Evolutionary conservation across 768 basidiomycete species (phyloP), one percentile per base, ranked within the genome.

Genomic region (Dioszegia crocea): DNA sequence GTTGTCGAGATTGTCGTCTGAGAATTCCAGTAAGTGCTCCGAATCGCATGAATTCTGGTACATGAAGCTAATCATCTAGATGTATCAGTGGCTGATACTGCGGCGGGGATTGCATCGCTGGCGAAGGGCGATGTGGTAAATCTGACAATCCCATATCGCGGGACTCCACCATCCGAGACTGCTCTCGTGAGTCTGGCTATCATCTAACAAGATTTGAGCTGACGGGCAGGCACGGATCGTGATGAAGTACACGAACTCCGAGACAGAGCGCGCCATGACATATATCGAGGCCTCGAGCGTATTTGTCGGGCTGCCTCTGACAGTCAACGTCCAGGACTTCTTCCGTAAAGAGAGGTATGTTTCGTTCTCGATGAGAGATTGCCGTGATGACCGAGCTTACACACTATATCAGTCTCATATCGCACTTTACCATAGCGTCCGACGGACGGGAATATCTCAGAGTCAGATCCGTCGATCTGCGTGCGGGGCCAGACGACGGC

Each of bases 281-380:
- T 69, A 55, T 31, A 60, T 63, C 24, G 64, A 68, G 39, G 57
- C 47, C 10, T 62, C 65, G 53, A 60, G 16, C 24, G 49, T 74
- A 3, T 80, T 82, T 14, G 85, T 87, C 6, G 82, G 87, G 0
- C 80, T 97, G 3, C 93, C 94, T 0, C 80, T 99, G 43, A 84
- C 88, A 2, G 88, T 97, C 58, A 96, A 93, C 58, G 94, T 98
- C 0, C 89, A 97, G 77, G 96, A 99, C 74, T 93, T 91, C 77
- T 97, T 98, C 80, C 85, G 94, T 21, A 87, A 87, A 26, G 80
- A 84, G 56, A 86, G 85, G 94, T 91, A 36, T 36, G 31, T 9
- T 29, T 29, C 12, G 2, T 17, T 3, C 5, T 21, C 44, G 27
- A 16, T 27, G 9, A 23, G 21, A 16, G 41, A 19, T 39, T 19